phyloP scores from a whole-genome alignment of 495 filamentous ascomycete species.

The Podospora pseudopauciseta region DNA sequence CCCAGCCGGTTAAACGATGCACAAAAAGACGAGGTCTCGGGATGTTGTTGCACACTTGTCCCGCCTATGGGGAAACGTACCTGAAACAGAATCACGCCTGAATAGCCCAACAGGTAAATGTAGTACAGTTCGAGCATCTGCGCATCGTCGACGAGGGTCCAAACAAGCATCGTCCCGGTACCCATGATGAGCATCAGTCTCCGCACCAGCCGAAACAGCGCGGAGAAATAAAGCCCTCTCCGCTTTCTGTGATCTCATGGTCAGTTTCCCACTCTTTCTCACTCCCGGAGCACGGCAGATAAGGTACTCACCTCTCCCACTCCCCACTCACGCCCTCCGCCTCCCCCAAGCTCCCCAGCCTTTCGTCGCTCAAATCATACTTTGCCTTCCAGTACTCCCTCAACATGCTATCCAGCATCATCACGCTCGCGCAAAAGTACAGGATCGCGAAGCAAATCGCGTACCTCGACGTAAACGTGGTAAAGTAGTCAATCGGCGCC shows the following conservation, averaged over 20 bases:
- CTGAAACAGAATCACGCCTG: constrained; percentile 29
- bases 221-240: constrained; percentile 12
- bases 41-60: neutral
- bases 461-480: constrained; percentile 26
- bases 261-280: neutral
- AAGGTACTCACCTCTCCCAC: constrained; percentile 17
- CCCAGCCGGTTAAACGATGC: constrained; percentile 1
- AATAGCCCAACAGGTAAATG: constrained; percentile 25
- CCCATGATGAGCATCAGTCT: constrained; percentile 25
- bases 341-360: constrained; percentile 14
- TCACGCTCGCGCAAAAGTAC: constrained; percentile 30
- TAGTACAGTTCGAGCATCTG: constrained; percentile 24
- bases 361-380: constrained; percentile 23
- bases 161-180: constrained; percentile 21
- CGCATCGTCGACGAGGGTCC: constrained; percentile 19
- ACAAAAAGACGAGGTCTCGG: neutral
- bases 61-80: constrained; percentile 5
- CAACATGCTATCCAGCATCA: constrained; percentile 25
- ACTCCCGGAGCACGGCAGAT: neutral
- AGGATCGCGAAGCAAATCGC: constrained; percentile 30
- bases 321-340: constrained; percentile 6
- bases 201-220: constrained; percentile 10
- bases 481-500: constrained; percentile 18
- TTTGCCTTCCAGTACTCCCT: constrained; percentile 24
- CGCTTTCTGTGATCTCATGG: constrained; percentile 2